Evolutionary conservation across 148 eudicot species (phyloP).

Genomic region (Chenopodium formosanum): DNA sequence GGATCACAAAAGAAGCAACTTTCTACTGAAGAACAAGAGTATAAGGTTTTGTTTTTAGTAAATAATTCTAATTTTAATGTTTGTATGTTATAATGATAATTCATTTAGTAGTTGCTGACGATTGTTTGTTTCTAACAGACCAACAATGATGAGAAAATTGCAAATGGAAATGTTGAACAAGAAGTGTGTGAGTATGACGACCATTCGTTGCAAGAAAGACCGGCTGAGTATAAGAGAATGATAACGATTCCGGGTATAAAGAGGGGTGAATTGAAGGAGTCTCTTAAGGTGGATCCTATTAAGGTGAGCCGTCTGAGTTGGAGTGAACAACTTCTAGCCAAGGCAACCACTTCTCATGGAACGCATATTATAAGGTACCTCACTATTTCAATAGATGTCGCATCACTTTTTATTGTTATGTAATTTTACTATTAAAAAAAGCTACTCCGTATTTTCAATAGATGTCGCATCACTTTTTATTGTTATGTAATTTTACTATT

Average conservation of each 20-base stretch:
- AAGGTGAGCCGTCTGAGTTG: conserved; percentile 79
- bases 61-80: too few relatives aligned
- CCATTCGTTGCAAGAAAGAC: conserved; percentile 17
- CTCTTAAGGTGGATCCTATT: conserved; percentile 59
- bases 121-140: conserved; percentile 21
- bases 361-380: conserved; percentile 62
- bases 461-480: too few relatives aligned
- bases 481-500: too few relatives aligned
- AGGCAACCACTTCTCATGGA: conserved; percentile 57
- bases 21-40: neutral
- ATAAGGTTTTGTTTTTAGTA: conserved; percentile 6
- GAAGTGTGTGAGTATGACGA: conserved; percentile 26
- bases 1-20: neutral
- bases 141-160: conserved; percentile 35
- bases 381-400: neutral
- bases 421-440: too few relatives aligned
- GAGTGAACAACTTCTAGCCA: conserved; percentile 83
- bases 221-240: conserved; percentile 57
- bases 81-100: neutral
- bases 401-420: too few relatives aligned
- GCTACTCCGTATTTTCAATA: too few relatives aligned
- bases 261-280: conserved; percentile 64
- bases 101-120: neutral
- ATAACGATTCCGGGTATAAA: conserved; percentile 72
- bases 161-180: conserved; percentile 30